Evolutionary conservation across 1,139 yeast genomes (phyloP).

Genomic region (Wickerhamomyces sp.): DNA sequence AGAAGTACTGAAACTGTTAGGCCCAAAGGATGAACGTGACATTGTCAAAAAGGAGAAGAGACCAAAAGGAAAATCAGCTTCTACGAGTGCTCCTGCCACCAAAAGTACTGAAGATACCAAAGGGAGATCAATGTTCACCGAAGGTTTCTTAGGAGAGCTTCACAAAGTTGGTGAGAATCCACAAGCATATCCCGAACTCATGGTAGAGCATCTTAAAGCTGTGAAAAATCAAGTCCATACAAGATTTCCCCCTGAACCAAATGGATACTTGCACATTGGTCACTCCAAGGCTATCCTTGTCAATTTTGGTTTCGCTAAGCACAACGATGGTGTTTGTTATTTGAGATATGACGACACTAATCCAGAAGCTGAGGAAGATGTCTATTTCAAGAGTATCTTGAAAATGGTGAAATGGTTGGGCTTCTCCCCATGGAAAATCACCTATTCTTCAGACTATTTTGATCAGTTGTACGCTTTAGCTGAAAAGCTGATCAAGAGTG

Average conservation of each 20-base stretch:
- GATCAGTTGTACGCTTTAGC: conserved; percentile 85
- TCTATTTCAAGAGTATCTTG: conserved; percentile 76
- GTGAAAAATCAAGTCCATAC: conserved; percentile 84
- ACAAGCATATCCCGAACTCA: conserved; percentile 79
- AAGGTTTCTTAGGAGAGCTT: conserved; percentile 92
- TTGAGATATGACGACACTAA: conserved; percentile 96
- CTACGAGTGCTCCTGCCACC: conserved; percentile 22
- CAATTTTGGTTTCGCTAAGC: conserved; percentile 90
- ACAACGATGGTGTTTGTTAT: conserved; percentile 79
- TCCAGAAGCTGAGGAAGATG: conserved; percentile 97
- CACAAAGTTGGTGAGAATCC: conserved; percentile 96
- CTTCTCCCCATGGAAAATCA: conserved; percentile 84
- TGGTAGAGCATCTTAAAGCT: conserved; percentile 70
- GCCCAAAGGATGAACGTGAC: conserved; percentile 97
- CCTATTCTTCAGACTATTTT: conserved; percentile 95
- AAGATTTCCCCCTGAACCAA: conserved; percentile 98
- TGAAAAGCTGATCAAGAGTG: conserved; percentile 63
- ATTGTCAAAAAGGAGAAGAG: conserved; percentile 74
- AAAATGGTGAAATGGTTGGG: conserved; percentile 93
- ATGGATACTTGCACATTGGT: conserved; percentile 94
- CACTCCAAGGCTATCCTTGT: conserved; percentile 98
- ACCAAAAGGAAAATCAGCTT: conserved; percentile 17
- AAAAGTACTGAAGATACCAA: conserved; percentile 28
- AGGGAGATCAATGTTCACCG: conserved; percentile 81
- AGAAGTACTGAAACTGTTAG: conserved; percentile 61